phyloP scores from a whole-genome alignment of 306 rosid genomes.

The Cucurbita moschata region DNA sequence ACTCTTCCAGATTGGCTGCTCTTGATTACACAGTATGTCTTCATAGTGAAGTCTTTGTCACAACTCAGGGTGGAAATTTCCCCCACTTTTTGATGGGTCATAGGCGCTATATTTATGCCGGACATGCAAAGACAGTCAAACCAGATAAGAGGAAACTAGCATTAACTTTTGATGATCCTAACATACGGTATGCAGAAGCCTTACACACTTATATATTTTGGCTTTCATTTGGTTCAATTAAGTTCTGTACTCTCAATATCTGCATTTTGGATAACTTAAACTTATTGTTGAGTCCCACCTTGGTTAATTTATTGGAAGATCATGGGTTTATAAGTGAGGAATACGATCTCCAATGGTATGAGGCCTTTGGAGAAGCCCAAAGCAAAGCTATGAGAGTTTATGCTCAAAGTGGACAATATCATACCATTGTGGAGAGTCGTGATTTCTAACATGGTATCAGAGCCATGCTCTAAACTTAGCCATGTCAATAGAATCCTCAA shows the following conservation, averaged over 20 bases:
- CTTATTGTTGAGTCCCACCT: too few species aligned
- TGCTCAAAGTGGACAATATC: too few species aligned
- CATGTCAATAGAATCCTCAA: too few species aligned
- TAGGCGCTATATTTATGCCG: constrained; percentile 64
- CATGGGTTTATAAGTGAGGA: too few species aligned
- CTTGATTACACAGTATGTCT: constrained; percentile 95
- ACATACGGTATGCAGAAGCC: constrained; percentile 41
- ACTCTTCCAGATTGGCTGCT: constrained; percentile 89
- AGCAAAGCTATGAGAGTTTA: too few species aligned
- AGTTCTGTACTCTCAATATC: not conserved
- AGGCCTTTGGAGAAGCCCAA: too few species aligned
- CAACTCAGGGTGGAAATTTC: constrained; percentile 95
- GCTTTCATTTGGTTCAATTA: not conserved
- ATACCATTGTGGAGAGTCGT: too few species aligned
- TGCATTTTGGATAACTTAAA: not conserved
- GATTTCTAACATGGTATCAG: too few species aligned
- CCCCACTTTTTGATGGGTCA: constrained; percentile 98
- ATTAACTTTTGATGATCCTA: constrained; percentile 51
- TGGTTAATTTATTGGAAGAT: too few species aligned
- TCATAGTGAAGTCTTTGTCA: constrained; percentile 86
- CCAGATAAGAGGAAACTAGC: constrained; percentile 90
- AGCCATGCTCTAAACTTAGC: too few species aligned
- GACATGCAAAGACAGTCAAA: constrained; percentile 85
- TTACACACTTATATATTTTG: not conserved
- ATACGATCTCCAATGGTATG: too few species aligned